phyloP scores from a whole-genome alignment of 345 rosid species.

The Arabidopsis arenosa region DNA sequence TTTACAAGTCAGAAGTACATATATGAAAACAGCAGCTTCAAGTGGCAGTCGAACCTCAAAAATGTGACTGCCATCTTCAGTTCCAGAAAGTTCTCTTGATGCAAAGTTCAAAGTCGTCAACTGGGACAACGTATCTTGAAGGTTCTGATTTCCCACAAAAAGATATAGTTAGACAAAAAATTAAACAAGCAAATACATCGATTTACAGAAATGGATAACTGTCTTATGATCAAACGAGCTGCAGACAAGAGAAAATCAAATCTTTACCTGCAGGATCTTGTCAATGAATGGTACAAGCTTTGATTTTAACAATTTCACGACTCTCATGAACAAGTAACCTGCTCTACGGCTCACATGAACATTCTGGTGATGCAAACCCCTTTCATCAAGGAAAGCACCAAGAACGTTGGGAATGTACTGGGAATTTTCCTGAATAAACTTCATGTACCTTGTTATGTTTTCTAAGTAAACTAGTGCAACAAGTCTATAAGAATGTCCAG shows the following conservation, averaged over 20 bases:
- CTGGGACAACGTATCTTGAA: conserved; percentile 77
- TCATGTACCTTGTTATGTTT: conserved; percentile 77
- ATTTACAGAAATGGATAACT: background rate
- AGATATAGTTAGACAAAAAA: conserved; percentile 16
- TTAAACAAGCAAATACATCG: background rate
- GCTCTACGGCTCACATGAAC: conserved; percentile 84
- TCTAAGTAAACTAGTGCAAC: conserved; percentile 92
- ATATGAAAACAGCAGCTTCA: conserved; percentile 11
- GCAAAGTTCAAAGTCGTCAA: conserved; percentile 62
- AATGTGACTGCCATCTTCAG: conserved; percentile 89
- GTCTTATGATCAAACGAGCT: background rate
- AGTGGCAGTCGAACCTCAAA: conserved; percentile 69
- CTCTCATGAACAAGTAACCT: conserved; percentile 89
- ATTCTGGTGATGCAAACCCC: conserved; percentile 93
- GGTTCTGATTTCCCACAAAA: conserved; percentile 56
- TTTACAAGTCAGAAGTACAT: conserved; percentile 15
- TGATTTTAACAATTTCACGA: conserved; percentile 78
- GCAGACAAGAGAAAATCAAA: background rate
- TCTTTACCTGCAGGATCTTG: conserved; percentile 76
- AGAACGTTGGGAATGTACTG: conserved; percentile 72
- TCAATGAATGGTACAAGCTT: conserved; percentile 92
- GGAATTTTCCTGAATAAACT: conserved; percentile 78
- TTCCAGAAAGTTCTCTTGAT: conserved; percentile 58
- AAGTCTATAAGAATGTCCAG: conserved; percentile 85
- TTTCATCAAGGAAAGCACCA: conserved; percentile 89